Evolutionary conservation across 1,284 basidiomycete genomes (phyloP).

Genomic region (Leccinum subrobustum): DNA sequence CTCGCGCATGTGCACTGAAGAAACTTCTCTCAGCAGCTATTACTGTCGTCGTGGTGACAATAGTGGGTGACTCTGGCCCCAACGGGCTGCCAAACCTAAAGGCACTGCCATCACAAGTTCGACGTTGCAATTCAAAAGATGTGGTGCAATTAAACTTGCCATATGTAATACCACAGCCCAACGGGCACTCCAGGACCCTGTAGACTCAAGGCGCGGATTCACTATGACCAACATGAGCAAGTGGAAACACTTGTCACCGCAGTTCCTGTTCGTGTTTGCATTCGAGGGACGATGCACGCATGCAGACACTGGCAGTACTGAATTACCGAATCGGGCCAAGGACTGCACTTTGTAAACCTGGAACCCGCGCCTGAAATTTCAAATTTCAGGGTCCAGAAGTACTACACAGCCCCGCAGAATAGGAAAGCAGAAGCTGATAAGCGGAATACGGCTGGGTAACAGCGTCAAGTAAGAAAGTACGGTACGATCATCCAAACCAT

Average conservation of each 20-base stretch:
- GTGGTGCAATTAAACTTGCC: slow-evolving; percentile 2
- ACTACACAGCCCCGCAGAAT: not conserved
- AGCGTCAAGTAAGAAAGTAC: not conserved
- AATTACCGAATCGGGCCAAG: too few species aligned
- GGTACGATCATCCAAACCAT: not conserved
- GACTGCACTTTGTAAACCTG: too few species aligned
- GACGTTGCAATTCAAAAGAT: slow-evolving; percentile 5
- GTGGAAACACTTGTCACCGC: too few species aligned
- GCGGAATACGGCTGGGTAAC: not conserved
- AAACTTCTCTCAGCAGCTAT: slow-evolving; percentile 54
- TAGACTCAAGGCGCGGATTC: too few species aligned
- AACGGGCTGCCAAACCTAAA: slow-evolving; percentile 42
- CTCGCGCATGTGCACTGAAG: slow-evolving; percentile 61
- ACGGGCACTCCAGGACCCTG: too few species aligned
- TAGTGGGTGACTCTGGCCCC: slow-evolving; percentile 66
- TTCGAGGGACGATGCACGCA: too few species aligned
- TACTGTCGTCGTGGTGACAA: slow-evolving; percentile 44
- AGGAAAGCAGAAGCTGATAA: not conserved
- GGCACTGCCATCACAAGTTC: slow-evolving; percentile 36
- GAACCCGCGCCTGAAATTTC: too few species aligned
- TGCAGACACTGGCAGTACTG: too few species aligned
- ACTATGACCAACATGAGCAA: too few species aligned
- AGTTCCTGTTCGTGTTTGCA: too few species aligned
- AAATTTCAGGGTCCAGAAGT: too few species aligned
- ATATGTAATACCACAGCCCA: too few species aligned